Conservation (phyloP, 2,329 filamentous ascomycete species). For the Epicoccum nigrum region DNA sequence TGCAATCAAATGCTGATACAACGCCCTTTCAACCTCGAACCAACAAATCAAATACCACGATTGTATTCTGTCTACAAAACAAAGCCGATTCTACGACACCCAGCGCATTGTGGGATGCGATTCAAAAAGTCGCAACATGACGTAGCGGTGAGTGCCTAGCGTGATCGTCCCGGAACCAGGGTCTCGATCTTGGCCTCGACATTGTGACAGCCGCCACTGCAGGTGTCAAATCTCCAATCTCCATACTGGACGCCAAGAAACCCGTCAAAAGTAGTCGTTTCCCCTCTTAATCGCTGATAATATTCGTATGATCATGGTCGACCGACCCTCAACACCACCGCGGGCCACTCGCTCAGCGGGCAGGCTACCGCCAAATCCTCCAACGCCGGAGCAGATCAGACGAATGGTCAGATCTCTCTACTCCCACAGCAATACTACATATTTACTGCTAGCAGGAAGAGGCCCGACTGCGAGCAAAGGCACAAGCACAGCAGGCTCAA, state of each 20-base stretch:
- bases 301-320: slow-evolving; percentile 38
- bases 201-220: slow-evolving; percentile 23
- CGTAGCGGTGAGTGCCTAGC: slow-evolving; percentile 33
- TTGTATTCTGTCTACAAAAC: neutral
- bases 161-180: slow-evolving; percentile 31
- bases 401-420: slow-evolving; percentile 55
- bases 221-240: neutral
- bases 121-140: slow-evolving; percentile 17
- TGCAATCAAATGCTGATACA: slow-evolving; percentile 10
- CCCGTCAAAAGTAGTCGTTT: neutral
- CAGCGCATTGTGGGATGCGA: slow-evolving; percentile 10
- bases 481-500: slow-evolving; percentile 62
- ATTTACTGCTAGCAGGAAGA: slow-evolving; percentile 68
- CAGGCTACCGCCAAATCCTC: slow-evolving; percentile 53
- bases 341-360: slow-evolving; percentile 47
- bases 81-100: neutral
- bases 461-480: slow-evolving; percentile 86
- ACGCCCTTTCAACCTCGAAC: slow-evolving; percentile 25
- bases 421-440: neutral
- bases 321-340: slow-evolving; percentile 57
- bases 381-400: slow-evolving; percentile 67
- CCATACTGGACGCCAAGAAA: neutral
- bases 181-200: slow-evolving; percentile 21
- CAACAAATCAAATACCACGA: neutral
- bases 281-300: neutral